Conservation (phyloP, 106 monocot species). For the Narthecium ossifragum region DNA sequence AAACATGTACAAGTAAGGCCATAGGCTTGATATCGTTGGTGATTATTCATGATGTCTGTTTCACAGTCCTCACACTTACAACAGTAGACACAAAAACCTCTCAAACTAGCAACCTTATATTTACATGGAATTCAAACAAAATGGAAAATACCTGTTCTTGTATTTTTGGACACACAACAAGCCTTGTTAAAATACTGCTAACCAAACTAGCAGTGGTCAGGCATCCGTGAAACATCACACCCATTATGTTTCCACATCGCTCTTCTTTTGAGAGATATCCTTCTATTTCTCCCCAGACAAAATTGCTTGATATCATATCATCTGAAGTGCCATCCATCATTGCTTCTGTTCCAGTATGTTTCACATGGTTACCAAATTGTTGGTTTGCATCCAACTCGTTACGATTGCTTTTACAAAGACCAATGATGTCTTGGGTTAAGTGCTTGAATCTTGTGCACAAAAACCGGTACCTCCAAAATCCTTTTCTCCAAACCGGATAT, state of each 20-base stretch:
- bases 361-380: neutral
- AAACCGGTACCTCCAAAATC: slow-evolving; percentile 43
- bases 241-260: slow-evolving; percentile 46
- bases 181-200: slow-evolving; percentile 37
- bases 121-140: no score
- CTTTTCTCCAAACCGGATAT: slow-evolving; percentile 52
- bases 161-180: slow-evolving; percentile 33
- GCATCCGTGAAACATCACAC: slow-evolving; percentile 67
- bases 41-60: no score
- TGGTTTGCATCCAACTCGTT: neutral
- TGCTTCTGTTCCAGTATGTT: slow-evolving; percentile 4
- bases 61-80: no score
- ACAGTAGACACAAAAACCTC: no score
- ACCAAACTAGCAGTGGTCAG: slow-evolving; percentile 44
- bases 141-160: slow-evolving; percentile 44
- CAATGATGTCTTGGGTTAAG: slow-evolving; percentile 47
- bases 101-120: no score
- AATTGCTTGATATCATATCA: slow-evolving; percentile 12
- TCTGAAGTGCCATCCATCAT: neutral
- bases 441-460: slow-evolving; percentile 28
- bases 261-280: slow-evolving; percentile 39
- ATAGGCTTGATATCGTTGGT: no score
- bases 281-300: slow-evolving; percentile 14
- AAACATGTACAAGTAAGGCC: no score
- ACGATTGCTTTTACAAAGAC: slow-evolving; percentile 8